A percentile compares a stretch with the other conserved stretches of the same genome.
Conservation (phyloP, 1,139 yeast species). For the Magnusiomyces ingens region DNA sequence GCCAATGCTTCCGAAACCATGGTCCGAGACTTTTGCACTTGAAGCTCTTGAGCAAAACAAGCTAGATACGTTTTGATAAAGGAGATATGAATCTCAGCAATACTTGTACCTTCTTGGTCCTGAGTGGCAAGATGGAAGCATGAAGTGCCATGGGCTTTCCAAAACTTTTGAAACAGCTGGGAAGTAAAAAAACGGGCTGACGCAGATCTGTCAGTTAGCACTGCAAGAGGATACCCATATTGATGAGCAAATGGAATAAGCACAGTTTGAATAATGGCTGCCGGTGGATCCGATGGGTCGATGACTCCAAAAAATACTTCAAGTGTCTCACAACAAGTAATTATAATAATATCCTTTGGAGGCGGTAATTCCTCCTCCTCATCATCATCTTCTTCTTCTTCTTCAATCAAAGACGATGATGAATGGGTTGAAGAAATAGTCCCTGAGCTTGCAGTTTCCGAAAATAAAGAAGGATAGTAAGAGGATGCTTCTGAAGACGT, state of each 20-base stretch:
- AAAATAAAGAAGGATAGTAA: background rate
- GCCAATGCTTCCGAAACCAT: too few relatives aligned
- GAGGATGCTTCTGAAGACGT: conserved; percentile 1
- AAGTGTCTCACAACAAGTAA: conserved; percentile 2
- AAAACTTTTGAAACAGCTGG: conserved; percentile 1
- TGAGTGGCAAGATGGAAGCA: background rate
- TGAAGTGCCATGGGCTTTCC: conserved; percentile 3
- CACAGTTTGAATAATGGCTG: conserved; percentile 1
- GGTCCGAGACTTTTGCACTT: background rate
- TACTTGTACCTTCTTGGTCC: background rate
- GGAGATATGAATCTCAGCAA: background rate
- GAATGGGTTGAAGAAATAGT: too few relatives aligned
- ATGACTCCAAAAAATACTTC: conserved; percentile 1
- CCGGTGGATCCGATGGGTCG: conserved; percentile 1
- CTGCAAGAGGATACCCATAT: conserved; percentile 3
- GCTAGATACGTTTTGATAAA: conserved; percentile 4
- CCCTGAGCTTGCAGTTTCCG: background rate
- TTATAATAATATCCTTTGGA: background rate
- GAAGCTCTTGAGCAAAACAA: conserved; percentile 1
- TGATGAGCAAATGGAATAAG: conserved; percentile 5
- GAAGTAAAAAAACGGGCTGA: conserved; percentile 1
- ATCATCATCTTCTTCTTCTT: too few relatives aligned
- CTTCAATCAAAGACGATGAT: too few relatives aligned
- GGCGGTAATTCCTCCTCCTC: background rate
- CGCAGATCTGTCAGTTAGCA: conserved; percentile 2